These are phyloP conservation scores for Hirschioporus abietinus DNA, from an alignment of 768 basidiomycete genomes.

Conservation along the genomic window DNA sequence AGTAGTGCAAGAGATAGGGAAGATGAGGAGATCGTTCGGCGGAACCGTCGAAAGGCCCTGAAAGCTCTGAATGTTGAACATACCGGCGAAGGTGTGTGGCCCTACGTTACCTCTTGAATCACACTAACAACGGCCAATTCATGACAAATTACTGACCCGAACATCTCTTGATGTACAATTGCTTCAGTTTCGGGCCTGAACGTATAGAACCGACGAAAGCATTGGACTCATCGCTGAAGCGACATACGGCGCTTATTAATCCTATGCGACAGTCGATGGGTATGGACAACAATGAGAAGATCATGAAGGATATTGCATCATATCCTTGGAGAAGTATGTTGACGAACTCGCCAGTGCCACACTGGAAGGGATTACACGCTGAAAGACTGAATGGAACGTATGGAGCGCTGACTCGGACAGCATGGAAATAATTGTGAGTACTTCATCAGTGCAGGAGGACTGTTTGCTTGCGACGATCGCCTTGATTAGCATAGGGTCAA, in stretches of 20 bases:
- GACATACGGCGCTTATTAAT: slow-evolving; percentile 94
- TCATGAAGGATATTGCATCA: slow-evolving; percentile 87
- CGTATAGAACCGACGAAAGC: slow-evolving; percentile 56
- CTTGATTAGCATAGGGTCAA: slow-evolving; percentile 97
- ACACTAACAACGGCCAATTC: background rate
- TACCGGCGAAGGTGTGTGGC: background rate
- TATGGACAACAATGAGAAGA: slow-evolving; percentile 74
- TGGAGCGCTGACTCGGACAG: slow-evolving; percentile 92
- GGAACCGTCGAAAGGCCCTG: slow-evolving; percentile 1
- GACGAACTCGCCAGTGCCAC: slow-evolving; percentile 90
- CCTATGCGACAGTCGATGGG: slow-evolving; percentile 85
- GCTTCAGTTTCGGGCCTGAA: background rate
- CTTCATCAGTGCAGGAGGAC: slow-evolving; percentile 94
- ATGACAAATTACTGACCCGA: background rate
- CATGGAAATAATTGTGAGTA: slow-evolving; percentile 96
- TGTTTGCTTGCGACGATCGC: slow-evolving; percentile 94
- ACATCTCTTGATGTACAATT: background rate
- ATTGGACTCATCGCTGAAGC: slow-evolving; percentile 91
- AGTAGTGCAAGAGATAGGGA: slow-evolving; percentile 49
- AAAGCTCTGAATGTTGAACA: slow-evolving; percentile 36
- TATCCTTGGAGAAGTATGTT: slow-evolving; percentile 92
- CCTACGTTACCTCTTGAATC: background rate
- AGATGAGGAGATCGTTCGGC: slow-evolving; percentile 2
- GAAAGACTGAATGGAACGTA: slow-evolving; percentile 90
- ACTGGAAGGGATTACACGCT: slow-evolving; percentile 78